Base-by-base conservation (phyloP, 2,329 filamentous ascomycete species). In the Ceratocystis destructans region DNA sequence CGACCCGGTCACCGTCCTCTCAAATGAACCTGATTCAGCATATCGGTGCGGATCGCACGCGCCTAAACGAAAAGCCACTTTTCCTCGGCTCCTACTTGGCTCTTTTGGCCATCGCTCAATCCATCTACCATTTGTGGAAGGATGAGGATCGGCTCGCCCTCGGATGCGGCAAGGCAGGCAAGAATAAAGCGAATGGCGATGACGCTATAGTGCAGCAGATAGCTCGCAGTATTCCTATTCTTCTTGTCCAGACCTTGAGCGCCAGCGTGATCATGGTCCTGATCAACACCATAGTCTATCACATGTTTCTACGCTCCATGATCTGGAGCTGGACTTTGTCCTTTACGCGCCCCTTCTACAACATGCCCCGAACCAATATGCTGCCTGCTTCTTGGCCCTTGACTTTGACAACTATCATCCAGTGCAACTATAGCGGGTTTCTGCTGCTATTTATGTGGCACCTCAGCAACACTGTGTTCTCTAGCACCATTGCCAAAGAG, bases 21-120 rank as follows among this genome's bases (percentile, higher is more conserved):
- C 85, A 86, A 69, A 79, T 96, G 65, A 81, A 82, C 69, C 89
- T 88, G 82, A 85, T 96, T 70, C 88, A 87, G 65, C 82, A 84
- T 70, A 84, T 83, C 74, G 85, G 79, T 69, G 86, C 82, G 70
- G 89, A 94, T 73, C 83, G 91, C 45, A 82, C 87, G 22, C 82
- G 85, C 64, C 77, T 96, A 67, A 97, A 97, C 73, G 93, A 97
- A 78, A 84, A 88, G 70, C 87, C 90, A 0, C 82, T 97, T 31
- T 94, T 91, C 73, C 79, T 96, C 63, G 85, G 89, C 44, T 83
- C 82, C 68, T 85, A 88, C 71, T 83, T 94, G 70, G 73, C 86
- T 2, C 74, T 86, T 0, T 80, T 94, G 55, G 89, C 88, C 3
- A 67, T 88, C 8, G 76, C 81, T n/a, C 89, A 96, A 74, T 84